A percentile compares a stretch with the other conserved stretches of the same genome.
phyloP scores from a whole-genome alignment of 2,329 filamentous ascomycete species.

The Colletotrichum endophyticum region DNA sequence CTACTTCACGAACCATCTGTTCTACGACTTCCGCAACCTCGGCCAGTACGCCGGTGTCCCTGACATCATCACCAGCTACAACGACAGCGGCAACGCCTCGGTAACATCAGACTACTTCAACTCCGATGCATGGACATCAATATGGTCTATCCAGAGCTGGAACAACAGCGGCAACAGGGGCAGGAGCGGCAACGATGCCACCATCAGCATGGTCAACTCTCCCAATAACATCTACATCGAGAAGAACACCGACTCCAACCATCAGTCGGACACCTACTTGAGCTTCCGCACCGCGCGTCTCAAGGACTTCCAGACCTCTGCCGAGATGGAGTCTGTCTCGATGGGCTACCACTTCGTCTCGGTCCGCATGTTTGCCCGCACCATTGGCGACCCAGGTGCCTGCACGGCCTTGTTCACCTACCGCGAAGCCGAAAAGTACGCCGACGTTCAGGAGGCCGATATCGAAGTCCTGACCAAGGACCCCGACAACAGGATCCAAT shows the following conservation, averaged over 20 bases:
- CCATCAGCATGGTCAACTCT: slow-evolving; percentile 43
- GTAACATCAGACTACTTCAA: slow-evolving; percentile 45
- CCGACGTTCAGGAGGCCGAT: slow-evolving; percentile 54
- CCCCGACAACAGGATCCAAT: slow-evolving; percentile 50
- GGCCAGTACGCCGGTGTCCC: slow-evolving; percentile 42
- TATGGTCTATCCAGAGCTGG: slow-evolving; percentile 46
- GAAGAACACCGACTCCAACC: slow-evolving; percentile 35
- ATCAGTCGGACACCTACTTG: slow-evolving; percentile 47
- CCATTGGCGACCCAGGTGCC: slow-evolving; percentile 51
- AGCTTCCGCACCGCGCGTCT: slow-evolving; percentile 53
- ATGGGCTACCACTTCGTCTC: slow-evolving; percentile 43
- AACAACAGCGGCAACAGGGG: slow-evolving; percentile 34
- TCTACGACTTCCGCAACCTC: slow-evolving; percentile 55
- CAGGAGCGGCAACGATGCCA: slow-evolving; percentile 28
- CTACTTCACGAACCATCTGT: slow-evolving; percentile 51
- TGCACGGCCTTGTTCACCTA: slow-evolving; percentile 61
- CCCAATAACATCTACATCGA: slow-evolving; percentile 53
- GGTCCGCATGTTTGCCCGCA: slow-evolving; percentile 57
- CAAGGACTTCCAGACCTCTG: slow-evolving; percentile 47
- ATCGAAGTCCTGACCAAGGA: slow-evolving; percentile 57
- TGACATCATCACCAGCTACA: slow-evolving; percentile 29
- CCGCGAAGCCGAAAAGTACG: slow-evolving; percentile 37
- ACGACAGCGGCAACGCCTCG: slow-evolving; percentile 30
- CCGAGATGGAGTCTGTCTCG: slow-evolving; percentile 49
- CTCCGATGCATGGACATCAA: slow-evolving; percentile 35